These are phyloP conservation scores for Phytophthora citricola DNA, from an alignment of 352 stramenopile genomes.

Conservation along the genomic window DNA sequence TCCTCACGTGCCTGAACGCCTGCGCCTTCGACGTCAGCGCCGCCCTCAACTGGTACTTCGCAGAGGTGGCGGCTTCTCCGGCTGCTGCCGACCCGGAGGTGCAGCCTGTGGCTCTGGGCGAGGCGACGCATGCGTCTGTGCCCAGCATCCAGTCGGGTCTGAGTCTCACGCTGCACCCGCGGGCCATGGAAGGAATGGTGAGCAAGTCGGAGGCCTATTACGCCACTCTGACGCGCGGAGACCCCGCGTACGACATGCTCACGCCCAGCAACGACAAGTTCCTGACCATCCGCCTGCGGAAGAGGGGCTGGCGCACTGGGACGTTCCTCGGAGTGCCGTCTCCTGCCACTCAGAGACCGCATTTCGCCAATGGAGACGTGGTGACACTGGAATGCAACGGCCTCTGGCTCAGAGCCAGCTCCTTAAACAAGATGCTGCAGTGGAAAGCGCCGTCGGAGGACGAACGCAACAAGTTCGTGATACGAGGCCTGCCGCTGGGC, in stretches of 20 bases:
- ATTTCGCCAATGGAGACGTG: slow-evolving; percentile 85
- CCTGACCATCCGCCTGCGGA: slow-evolving; percentile 78
- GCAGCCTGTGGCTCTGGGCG: background rate
- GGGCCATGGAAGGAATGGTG: slow-evolving; percentile 75
- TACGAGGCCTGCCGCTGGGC: slow-evolving; percentile 78
- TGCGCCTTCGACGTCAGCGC: slow-evolving; percentile 86
- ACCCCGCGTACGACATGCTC: slow-evolving; percentile 81
- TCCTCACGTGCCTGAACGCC: slow-evolving; percentile 84
- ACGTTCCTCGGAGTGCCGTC: slow-evolving; percentile 36
- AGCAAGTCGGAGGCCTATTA: slow-evolving; percentile 90
- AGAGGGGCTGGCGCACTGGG: slow-evolving; percentile 70
- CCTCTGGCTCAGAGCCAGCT: slow-evolving; percentile 77
- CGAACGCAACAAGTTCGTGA: slow-evolving; percentile 87
- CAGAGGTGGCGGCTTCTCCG: slow-evolving; percentile 61
- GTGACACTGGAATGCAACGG: slow-evolving; percentile 90
- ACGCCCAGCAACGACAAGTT: slow-evolving; percentile 89
- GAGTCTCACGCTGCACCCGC: slow-evolving; percentile 79
- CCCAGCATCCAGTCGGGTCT: slow-evolving; percentile 75
- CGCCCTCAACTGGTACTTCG: slow-evolving; percentile 90
- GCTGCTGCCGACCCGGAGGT: background rate
- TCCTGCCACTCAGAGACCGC: slow-evolving; percentile 58
- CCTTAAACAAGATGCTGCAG: slow-evolving; percentile 86
- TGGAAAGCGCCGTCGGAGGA: slow-evolving; percentile 88
- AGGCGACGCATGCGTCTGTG: slow-evolving; percentile 11
- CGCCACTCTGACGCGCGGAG: slow-evolving; percentile 77